Evolutionary conservation across 345 rosid genomes (phyloP).

Genomic region (Populus ilicifolia): DNA sequence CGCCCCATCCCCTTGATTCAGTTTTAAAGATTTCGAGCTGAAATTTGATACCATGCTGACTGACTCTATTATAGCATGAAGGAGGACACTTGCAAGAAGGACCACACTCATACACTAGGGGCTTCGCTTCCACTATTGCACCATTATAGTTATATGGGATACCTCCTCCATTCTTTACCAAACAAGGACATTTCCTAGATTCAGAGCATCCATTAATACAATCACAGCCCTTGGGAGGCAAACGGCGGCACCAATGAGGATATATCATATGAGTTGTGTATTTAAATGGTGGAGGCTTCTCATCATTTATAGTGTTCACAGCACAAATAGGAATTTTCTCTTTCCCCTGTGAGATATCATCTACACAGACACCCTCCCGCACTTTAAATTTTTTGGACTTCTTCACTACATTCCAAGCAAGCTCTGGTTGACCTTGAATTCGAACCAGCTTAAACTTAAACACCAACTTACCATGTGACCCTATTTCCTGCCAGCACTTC

Average conservation of each 20-base stretch:
- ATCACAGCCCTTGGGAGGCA: conserved; percentile 51
- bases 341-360: conserved; percentile 64
- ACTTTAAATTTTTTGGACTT: conserved; percentile 37
- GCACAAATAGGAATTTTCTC: conserved; percentile 65
- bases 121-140: conserved; percentile 58
- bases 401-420: conserved; percentile 75
- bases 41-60: conserved; percentile 66
- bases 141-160: conserved; percentile 78
- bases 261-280: conserved; percentile 54
- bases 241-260: conserved; percentile 47
- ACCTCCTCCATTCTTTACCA: conserved; percentile 64
- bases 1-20: conserved; percentile 82
- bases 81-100: conserved; percentile 73
- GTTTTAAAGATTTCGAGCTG: conserved; percentile 85
- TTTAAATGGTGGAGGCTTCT: conserved; percentile 61
- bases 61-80: conserved; percentile 69
- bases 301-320: conserved; percentile 63
- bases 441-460: conserved; percentile 61
- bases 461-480: conserved; percentile 63
- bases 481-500: conserved; percentile 46
- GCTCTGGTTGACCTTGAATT: conserved; percentile 71
- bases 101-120: conserved; percentile 78
- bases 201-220: conserved; percentile 58
- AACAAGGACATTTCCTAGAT: conserved; percentile 45
- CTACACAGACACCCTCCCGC: conserved; percentile 58